Evolutionary conservation across 2,329 filamentous ascomycete species (phyloP), one percentile per base, ranked within the genome.

Genomic region (Zymoseptoria crescenta): DNA sequence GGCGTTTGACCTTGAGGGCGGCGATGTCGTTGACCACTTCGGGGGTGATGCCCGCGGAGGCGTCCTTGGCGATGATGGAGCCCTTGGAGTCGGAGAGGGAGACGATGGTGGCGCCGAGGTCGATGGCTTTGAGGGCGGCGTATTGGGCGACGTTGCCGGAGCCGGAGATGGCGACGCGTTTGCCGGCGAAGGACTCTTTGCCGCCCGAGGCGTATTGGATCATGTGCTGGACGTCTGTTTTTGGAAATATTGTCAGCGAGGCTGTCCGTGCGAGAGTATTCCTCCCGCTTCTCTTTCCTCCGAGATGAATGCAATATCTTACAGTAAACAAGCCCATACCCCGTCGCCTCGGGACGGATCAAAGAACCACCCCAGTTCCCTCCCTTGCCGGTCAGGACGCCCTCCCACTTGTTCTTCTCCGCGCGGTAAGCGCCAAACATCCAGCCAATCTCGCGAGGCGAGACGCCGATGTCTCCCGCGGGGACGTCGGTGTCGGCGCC

Each of bases 121-220:
- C 92, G 70, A 97, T 94, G 73, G 87, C 86, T 81, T 97, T 97
- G 69, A 97, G 87, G 0, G 93, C 94, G 30, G 93, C 93, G 80
- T 94, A 97, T 81, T 97, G 94, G 30, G 94, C 94, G 57, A 97
- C 94, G 80, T 99, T 99, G 67, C 94, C 94, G 60, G 93, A 96
- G 64, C 94, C 94, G 51, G 94, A 96, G 76, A 99, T 88, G 75
- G 93, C 90, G 59, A 97, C 94, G 61, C 87, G 87, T 85, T 97
- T 97, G 78, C 91, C 93, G 64, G 83, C 77, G 80, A 96, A 96
- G 67, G 83, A 84, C 73, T 95, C 91, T 74, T 87, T 87, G 75
- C 90, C 91, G 62, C 80, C 79, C 21, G 82, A 82, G 68, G 90
- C 89, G 77, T 96, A 87, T 76, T 88, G 81, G 73, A 97, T 92